These are phyloP conservation scores for Kuraishia hungarica DNA, from an alignment of 805 yeast genomes.

Conservation along the genomic window DNA sequence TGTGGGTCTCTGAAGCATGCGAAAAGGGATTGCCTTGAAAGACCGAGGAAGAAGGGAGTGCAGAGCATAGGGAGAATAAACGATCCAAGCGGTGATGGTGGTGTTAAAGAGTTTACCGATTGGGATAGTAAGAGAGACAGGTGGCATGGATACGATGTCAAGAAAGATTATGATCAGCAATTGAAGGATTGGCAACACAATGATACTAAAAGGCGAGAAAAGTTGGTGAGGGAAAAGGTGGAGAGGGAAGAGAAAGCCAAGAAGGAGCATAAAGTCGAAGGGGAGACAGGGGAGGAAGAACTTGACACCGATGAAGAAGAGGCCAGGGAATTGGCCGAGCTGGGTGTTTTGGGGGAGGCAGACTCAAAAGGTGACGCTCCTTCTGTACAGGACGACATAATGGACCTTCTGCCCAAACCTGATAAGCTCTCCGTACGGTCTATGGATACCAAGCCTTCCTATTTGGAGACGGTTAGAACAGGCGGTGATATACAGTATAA, in stretches of 20 bases:
- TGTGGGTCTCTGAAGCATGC: constrained; percentile 49
- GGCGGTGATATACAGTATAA: constrained; percentile 38
- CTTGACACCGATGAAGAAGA: constrained; percentile 30
- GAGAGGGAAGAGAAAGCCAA: constrained; percentile 3
- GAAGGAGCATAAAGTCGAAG: not conserved
- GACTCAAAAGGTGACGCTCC: constrained; percentile 1
- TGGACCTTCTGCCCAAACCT: not conserved
- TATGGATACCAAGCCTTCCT: constrained; percentile 69
- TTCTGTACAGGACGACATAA: constrained; percentile 4
- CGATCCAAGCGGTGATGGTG: constrained; percentile 6
- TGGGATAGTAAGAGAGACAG: constrained; percentile 73
- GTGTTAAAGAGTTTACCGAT: constrained; percentile 23
- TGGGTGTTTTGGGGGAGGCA: constrained; percentile 16
- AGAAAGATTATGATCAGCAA: constrained; percentile 46
- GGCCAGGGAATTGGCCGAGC: constrained; percentile 30
- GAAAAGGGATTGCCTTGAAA: constrained; percentile 48
- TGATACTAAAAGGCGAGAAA: constrained; percentile 16
- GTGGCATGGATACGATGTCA: constrained; percentile 71
- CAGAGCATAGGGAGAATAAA: not conserved
- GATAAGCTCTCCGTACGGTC: constrained; percentile 43
- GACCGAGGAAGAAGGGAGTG: constrained; percentile 33
- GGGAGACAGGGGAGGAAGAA: constrained; percentile 7
- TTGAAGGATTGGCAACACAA: constrained; percentile 35
- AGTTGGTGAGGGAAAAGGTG: constrained; percentile 7
- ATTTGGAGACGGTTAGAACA: constrained; percentile 42